phyloP scores from a whole-genome alignment of 345 rosid species.

The Salix koriyanagi region DNA sequence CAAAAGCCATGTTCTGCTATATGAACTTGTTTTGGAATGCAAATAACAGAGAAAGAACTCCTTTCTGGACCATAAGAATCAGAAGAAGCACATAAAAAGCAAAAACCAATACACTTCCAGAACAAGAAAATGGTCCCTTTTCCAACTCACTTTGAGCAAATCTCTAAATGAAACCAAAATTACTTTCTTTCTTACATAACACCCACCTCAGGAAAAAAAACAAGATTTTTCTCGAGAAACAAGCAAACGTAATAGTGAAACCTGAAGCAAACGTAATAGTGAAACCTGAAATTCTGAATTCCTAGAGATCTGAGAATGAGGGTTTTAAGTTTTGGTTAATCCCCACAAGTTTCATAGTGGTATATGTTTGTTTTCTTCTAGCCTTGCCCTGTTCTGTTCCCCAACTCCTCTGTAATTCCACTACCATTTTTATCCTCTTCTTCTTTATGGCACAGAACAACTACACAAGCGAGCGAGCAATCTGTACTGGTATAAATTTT shows the following conservation, averaged over 20 bases:
- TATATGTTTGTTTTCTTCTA: conserved; percentile 20
- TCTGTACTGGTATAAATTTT: not conserved
- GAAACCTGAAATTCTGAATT: conserved; percentile 57
- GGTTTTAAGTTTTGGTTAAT: conserved; percentile 21
- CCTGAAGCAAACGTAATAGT: conserved; percentile 25
- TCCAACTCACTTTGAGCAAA: conserved; percentile 4
- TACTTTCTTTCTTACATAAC: conserved; percentile 18
- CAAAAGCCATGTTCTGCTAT: conserved; percentile 25
- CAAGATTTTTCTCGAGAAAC: conserved; percentile 45
- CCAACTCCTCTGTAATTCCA: conserved; percentile 22
- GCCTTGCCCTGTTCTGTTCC: conserved; percentile 15
- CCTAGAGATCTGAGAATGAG: conserved; percentile 83
- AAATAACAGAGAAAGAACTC: conserved; percentile 14
- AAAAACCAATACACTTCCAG: conserved; percentile 15
- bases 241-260: conserved; percentile 8
- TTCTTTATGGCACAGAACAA: conserved; percentile 1
- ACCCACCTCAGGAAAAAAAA: conserved; percentile 17
- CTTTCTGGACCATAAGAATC: conserved; percentile 3
- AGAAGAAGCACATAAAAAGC: conserved; percentile 19
- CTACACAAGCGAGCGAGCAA: not conserved
- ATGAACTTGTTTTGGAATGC: conserved; percentile 27
- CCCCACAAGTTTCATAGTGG: conserved; percentile 45
- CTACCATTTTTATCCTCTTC: conserved; percentile 24
- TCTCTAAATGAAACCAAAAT: conserved; percentile 23
- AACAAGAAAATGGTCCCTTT: conserved; percentile 13